Evolutionary conservation across 73 alveolate genomes (phyloP), one percentile per base, ranked within the genome.

Genomic region (Durusdinium trenchii): DNA sequence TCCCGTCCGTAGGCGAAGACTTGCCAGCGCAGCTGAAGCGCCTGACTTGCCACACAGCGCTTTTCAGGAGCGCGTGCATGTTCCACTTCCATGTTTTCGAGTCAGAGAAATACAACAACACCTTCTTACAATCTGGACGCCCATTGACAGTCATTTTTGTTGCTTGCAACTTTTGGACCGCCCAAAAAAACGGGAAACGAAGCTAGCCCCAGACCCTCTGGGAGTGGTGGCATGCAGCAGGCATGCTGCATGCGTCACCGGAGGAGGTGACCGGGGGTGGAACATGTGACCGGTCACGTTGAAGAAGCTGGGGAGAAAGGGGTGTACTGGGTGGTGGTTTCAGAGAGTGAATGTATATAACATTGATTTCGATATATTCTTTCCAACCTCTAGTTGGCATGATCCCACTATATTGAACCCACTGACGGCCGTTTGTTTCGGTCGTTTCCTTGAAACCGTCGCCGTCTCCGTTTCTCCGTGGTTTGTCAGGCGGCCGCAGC

Each of bases 1-100:
- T n/a, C n/a, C n/a, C n/a, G n/a, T n/a, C n/a, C n/a, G n/a, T n/a
- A n/a, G n/a, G n/a, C n/a, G n/a, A n/a, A n/a, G 91, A 81, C 28
- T 67, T 81, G 30, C 91, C 46, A 28, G 47, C 67, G n/a, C 91
- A 81, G 91, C 69, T 81, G 91, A 81, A 81, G 71, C 91, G 71
- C 20, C 46, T 81, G 91, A 81, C 91, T 9, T 81, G 91, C 30
- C 91, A 67, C 3, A 81, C 91, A 3, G 91, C 46, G 71, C 50
- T 81, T 67, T 81, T 81, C 48, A 47, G 91, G 91, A 5, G 50
- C 62, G 43, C 52, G 3, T 73, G 18, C 73, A 32, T 23, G n/a
- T 60, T 32, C 18, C 23, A 12, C 69, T 23, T 60, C 73, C 73
- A 60, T 0, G 73, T 60, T 60, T 60, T 2, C n/a, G n/a, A n/a